These are phyloP conservation scores for Mycena floridula DNA, from an alignment of 768 basidiomycete species.

Conservation along the genomic window DNA sequence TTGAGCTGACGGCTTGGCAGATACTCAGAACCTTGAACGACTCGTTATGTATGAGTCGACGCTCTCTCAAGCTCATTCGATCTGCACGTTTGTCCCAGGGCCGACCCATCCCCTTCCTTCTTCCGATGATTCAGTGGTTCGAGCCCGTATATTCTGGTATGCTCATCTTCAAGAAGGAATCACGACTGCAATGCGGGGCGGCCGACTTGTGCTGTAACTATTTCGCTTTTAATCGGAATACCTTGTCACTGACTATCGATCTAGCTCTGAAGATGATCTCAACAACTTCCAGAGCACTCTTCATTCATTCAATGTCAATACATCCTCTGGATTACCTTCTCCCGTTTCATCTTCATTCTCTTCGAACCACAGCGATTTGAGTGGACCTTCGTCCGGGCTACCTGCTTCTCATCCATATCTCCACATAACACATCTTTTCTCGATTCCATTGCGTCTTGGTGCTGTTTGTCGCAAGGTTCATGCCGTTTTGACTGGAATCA, in stretches of 20 bases:
- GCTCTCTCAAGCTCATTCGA: conserved; percentile 71
- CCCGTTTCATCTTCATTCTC: conserved; percentile 31
- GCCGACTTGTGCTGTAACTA: conserved; percentile 72
- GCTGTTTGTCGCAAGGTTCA: conserved; percentile 77
- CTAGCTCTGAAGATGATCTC: conserved; percentile 72
- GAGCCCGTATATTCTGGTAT: conserved; percentile 87
- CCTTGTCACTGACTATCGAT: no score
- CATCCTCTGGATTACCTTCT: conserved; percentile 23
- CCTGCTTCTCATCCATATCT: conserved; percentile 39
- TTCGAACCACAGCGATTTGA: conserved; percentile 11
- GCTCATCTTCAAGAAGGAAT: conserved; percentile 82
- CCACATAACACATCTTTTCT: conserved; percentile 53
- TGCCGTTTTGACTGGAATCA: conserved; percentile 68
- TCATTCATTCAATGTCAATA: conserved; percentile 31
- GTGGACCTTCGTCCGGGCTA: conserved; percentile 12
- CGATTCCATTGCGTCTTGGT: conserved; percentile 69
- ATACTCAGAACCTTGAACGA: conserved; percentile 38
- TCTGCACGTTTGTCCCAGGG: conserved; percentile 53
- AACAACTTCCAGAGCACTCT: conserved; percentile 63
- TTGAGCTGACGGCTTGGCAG: conserved; percentile 19
- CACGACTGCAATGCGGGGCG: conserved; percentile 76
- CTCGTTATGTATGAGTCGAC: conserved; percentile 75
- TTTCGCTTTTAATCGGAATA: background rate
- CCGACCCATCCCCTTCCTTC: conserved; percentile 26
- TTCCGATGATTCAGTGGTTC: conserved; percentile 54